Evolutionary conservation across 192 early-diverging fungal species (phyloP), one percentile per base, ranked within the genome.

Genomic region (Coemansia sp.): DNA sequence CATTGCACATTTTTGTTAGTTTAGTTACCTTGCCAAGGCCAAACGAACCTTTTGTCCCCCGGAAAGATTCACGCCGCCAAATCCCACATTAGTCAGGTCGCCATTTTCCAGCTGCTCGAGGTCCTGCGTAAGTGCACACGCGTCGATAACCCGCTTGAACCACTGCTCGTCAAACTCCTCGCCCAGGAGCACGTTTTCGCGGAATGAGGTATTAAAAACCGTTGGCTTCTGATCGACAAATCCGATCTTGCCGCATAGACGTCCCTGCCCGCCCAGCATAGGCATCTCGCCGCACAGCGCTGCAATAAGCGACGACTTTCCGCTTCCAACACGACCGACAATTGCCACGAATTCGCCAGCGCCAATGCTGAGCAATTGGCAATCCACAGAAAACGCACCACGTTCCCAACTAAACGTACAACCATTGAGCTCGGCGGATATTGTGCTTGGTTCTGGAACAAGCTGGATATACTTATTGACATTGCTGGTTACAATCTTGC

Each of bases 251-350:
- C 92, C 92, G 38, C 84, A 71, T 6, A 95, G 46, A 24, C 61
- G 69, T 2, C 93, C 92, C 6, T 81, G 67, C 6, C 92, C 93
- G 19, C 57, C 57, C 3, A 78, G 48, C 56, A 87, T 80, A 30
- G 89, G 87, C 89, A 94, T 96, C 72, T 98, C 95, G 10, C 90
- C 82, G 58, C 92, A 91, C 7, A 92, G 66, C 0, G 87, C 72
- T 0, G 69, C 66, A 12, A 92, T 65, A 55, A 93, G 73, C 48
- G 81, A 84, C 19, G 73, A 77, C 50, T 90, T 91, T 3, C 89
- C 88, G 11, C 89, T 85, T 19, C 92, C 92, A n/a, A 91, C 86
- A 0, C 92, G 77, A 5, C 94, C 92, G 25, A 94, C 89, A 2
- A 94, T 80, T n/a, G 87, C 87, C 50, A 91, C 83, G 58, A 87